Percentiles rank a stretch among this genome's conserved stretches.
phyloP scores from a whole-genome alignment of 768 basidiomycete genomes.

The Kwoniella newhampshirensis region DNA sequence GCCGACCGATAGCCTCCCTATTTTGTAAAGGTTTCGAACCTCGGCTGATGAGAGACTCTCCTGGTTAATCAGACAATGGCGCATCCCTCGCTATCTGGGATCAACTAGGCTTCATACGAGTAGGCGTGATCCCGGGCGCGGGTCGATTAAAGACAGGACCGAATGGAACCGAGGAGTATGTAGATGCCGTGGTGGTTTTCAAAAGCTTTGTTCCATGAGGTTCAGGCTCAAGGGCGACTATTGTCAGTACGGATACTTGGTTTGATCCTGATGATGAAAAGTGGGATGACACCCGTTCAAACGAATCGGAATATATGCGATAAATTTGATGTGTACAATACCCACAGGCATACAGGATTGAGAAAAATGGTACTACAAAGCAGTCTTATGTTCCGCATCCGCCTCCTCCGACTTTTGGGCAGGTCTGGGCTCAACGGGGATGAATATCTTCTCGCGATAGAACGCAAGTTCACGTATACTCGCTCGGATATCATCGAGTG shows the following conservation, averaged over 20 bases:
- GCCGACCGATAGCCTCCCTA: too few relatives aligned
- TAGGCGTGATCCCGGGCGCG: slow-evolving; percentile 62
- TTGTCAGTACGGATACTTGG: too few relatives aligned
- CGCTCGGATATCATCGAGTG: slow-evolving; percentile 74
- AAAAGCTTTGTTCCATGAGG: slow-evolving; percentile 72
- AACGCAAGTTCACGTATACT: slow-evolving; percentile 77
- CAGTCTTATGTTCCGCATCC: slow-evolving; percentile 22
- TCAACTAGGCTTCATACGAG: slow-evolving; percentile 71
- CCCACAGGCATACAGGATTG: slow-evolving; percentile 81
- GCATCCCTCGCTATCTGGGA: slow-evolving; percentile 74
- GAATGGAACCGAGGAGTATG: slow-evolving; percentile 79
- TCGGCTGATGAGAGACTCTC: too few relatives aligned
- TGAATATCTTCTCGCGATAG: slow-evolving; percentile 75
- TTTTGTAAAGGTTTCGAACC: too few relatives aligned
- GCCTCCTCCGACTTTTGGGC: background rate
- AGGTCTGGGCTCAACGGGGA: slow-evolving; percentile 48
- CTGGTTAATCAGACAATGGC: slow-evolving; percentile 59
- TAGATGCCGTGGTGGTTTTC: slow-evolving; percentile 83
- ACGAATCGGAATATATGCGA: slow-evolving; percentile 55
- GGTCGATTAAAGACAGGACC: slow-evolving; percentile 65
- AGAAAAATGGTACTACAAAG: slow-evolving; percentile 66
- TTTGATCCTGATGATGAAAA: too few relatives aligned
- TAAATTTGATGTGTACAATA: slow-evolving; percentile 77
- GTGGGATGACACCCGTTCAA: too few relatives aligned
- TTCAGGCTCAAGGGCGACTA: too few relatives aligned